Percentiles rank a stretch among this genome's conserved stretches.
Evolutionary conservation across 306 rosid genomes (phyloP).

Genomic region (Oxytropis ochrocephala): DNA sequence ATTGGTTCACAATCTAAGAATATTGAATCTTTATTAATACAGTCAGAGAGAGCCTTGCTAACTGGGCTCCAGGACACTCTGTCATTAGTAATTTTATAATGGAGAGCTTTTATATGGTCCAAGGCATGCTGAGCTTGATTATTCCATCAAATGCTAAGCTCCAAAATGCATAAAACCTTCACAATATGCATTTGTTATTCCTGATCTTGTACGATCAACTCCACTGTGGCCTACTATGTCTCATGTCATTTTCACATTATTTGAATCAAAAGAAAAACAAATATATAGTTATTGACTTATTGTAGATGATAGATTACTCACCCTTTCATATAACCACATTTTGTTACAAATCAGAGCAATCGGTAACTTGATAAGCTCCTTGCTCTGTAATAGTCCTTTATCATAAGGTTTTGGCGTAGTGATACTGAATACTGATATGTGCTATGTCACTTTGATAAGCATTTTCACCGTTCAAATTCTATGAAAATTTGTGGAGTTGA

Average conservation of each 20-base stretch:
- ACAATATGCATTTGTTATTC: background rate
- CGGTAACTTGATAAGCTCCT: background rate
- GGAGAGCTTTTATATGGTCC: slow-evolving; percentile 14
- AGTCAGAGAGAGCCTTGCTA: background rate
- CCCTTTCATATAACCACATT: background rate
- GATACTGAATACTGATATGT: too few species aligned
- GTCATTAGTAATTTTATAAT: background rate
- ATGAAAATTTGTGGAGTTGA: too few species aligned
- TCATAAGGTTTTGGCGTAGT: background rate
- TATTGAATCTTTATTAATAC: too few species aligned
- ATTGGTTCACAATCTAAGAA: too few species aligned
- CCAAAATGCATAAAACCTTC: background rate
- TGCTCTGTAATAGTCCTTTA: background rate
- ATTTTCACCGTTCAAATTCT: too few species aligned
- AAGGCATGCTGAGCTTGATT: background rate
- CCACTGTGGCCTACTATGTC: background rate
- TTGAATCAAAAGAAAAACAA: background rate
- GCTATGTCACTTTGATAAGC: background rate
- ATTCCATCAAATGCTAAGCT: background rate
- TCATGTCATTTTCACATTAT: background rate
- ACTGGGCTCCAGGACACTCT: slow-evolving; percentile 1
- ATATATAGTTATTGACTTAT: background rate
- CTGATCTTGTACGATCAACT: background rate
- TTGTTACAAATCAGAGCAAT: background rate
- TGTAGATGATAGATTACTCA: background rate